Evolutionary conservation across 768 basidiomycete genomes (phyloP), one percentile per base, ranked within the genome.

Genomic region (Nevesoporus exiguus): DNA sequence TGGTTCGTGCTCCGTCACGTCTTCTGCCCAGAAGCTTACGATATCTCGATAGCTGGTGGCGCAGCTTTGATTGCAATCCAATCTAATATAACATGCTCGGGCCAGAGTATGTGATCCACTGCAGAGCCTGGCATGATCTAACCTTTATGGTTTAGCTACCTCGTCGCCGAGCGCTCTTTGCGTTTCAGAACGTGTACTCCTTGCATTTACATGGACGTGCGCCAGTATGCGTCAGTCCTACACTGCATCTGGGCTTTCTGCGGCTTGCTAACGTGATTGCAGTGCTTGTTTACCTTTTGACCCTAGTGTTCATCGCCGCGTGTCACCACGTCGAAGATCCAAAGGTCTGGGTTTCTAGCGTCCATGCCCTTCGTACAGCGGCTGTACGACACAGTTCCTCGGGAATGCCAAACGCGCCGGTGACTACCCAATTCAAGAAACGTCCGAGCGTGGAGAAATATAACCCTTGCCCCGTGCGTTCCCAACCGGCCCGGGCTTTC

Each of bases 211-310:
- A 47, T 87, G 85, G 85, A 69, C 74, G 39, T 76, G 70, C 60
- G 69, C 76, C 25, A 49, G 68, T 42, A 65, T 67, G 31, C 63
- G 81, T 83, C 51, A 52, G 79, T 74, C 25, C 25, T 49, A 24
- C 17, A 33, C 25, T 24, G 47, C 34, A 7, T 34, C 24, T 22
- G n/a, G 25, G 11, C 37, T 15, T 17, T 29, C 43, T 29, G n/a
- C 7, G 37, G 49, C 51, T 49, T 3, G 44, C 49, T 60, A 22
- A 54, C 42, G 40, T 49, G 44, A 51, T 36, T 36, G 6, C 53
- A 89, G 86, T 87, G 48, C 64, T 87, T 43, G 54, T 71, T n/a
- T 88, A 88, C 66, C 71, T 85, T 48, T 61, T 74, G n/a, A 61
- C 76, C 13, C 67, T 88, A 50, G 63, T 78, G 21, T 63, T 76